These are phyloP conservation scores for Heliamphora exappendiculata DNA, from an alignment of 148 eudicot genomes.

Conservation along the genomic window DNA sequence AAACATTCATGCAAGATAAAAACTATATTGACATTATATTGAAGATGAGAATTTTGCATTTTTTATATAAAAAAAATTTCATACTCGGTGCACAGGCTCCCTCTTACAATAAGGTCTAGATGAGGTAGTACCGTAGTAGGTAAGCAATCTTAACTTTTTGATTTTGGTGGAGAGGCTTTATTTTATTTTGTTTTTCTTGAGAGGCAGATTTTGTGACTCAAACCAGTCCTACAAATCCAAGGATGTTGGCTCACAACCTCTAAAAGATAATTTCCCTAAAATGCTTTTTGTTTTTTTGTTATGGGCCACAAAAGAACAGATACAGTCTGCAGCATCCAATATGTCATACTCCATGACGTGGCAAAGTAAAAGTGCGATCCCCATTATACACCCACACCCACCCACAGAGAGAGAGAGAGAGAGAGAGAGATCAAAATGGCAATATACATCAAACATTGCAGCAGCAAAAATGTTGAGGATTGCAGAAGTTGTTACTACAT, in stretches of 20 bases:
- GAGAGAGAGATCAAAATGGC: background rate
- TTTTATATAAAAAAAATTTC: background rate
- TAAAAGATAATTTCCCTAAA: no score
- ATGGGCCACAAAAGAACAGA: background rate
- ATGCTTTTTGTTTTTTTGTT: background rate
- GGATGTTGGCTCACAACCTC: no score
- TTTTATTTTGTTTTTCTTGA: background rate
- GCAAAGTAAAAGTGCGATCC: background rate
- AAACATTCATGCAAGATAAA: background rate
- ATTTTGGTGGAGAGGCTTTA: no score
- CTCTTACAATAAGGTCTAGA: background rate
- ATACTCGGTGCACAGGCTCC: background rate
- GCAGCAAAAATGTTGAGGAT: background rate
- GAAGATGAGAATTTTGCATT: background rate
- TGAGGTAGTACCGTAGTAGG: no score
- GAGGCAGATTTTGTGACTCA: background rate
- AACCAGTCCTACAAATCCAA: background rate
- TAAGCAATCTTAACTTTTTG: no score
- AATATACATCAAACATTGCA: background rate
- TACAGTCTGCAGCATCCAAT: background rate
- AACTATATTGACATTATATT: background rate
- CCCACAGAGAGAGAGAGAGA: background rate
- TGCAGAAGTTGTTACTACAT: background rate
- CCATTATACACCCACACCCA: no score
- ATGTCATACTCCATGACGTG: background rate